These are phyloP conservation scores for Globisporangium polare DNA, from an alignment of 352 stramenopile species.

Conservation along the genomic window DNA sequence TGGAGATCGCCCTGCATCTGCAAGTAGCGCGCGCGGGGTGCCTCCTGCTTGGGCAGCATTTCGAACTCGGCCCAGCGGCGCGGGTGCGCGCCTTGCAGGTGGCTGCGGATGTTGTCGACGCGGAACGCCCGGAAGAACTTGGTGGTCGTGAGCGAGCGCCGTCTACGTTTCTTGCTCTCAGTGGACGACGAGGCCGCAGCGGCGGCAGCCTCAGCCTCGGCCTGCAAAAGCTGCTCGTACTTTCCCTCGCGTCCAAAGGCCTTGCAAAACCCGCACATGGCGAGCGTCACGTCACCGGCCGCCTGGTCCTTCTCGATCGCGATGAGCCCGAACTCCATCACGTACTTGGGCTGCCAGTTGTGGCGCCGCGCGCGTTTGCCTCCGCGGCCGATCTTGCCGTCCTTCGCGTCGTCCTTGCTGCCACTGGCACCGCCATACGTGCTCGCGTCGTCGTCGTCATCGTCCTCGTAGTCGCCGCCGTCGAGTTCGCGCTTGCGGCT, in stretches of 20 bases:
- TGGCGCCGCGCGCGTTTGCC: constrained; percentile 59
- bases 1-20: constrained; percentile 61
- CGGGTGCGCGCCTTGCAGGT: constrained; percentile 71
- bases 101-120: constrained; percentile 85
- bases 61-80: constrained; percentile 77
- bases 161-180: constrained; percentile 70
- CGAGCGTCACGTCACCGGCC: constrained; percentile 67
- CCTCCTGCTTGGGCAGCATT: constrained; percentile 73
- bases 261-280: constrained; percentile 85
- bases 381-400: constrained; percentile 25
- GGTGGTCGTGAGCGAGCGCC: constrained; percentile 75
- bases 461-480: constrained; percentile 27
- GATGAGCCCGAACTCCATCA: constrained; percentile 74
- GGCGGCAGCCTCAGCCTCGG: constrained; percentile 38
- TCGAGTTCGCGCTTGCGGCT: constrained; percentile 34
- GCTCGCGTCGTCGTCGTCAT: constrained; percentile 41
- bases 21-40: constrained; percentile 48
- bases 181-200: constrained; percentile 3
- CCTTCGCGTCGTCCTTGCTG: constrained; percentile 20
- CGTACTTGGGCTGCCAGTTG: constrained; percentile 81
- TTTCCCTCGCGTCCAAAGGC: constrained; percentile 73
- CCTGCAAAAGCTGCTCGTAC: constrained; percentile 64
- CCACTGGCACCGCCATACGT: constrained; percentile 5
- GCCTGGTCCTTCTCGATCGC: constrained; percentile 63
- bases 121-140: constrained; percentile 87